These are phyloP conservation scores for Pleurotus sapidus DNA, from an alignment of 768 basidiomycete species.

Conservation along the genomic window DNA sequence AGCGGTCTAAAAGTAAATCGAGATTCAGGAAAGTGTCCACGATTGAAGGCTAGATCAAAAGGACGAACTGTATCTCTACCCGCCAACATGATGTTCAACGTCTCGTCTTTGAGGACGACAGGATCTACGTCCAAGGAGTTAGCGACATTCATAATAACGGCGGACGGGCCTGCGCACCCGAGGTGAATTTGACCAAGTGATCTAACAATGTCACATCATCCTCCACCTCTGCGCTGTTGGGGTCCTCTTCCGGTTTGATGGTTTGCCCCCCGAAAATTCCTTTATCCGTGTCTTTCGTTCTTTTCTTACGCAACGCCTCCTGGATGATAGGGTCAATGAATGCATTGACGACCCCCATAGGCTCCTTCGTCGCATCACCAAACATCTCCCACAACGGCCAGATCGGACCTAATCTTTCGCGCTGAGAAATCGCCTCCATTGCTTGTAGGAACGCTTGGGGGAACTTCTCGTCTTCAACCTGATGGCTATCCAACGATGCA, in stretches of 20 bases:
- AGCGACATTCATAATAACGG: neutral
- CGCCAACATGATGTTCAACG: constrained; percentile 42
- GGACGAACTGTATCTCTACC: constrained; percentile 35
- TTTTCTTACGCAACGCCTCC: constrained; percentile 45
- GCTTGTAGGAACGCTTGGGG: constrained; percentile 46
- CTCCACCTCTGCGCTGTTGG: constrained; percentile 19
- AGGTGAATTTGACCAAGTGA: constrained; percentile 50
- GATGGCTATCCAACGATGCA: constrained; percentile 16
- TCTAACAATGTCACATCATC: constrained; percentile 54
- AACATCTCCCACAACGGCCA: constrained; percentile 56
- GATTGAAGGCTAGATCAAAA: neutral
- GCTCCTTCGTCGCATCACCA: constrained; percentile 39
- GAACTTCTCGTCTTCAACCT: constrained; percentile 38
- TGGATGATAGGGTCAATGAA: constrained; percentile 52
- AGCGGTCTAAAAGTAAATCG: constrained; percentile 23
- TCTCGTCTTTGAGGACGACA: constrained; percentile 37
- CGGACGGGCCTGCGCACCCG: constrained; percentile 26
- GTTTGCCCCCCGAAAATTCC: neutral
- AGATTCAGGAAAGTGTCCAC: neutral
- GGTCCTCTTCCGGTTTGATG: constrained; percentile 21
- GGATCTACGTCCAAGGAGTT: constrained; percentile 25
- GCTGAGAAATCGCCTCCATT: constrained; percentile 38
- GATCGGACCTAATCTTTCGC: constrained; percentile 42
- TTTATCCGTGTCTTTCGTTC: constrained; percentile 15
- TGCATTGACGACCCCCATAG: constrained; percentile 51